Base-by-base conservation (phyloP, 345 rosid genomes). In the Turnera subulata region DNA sequence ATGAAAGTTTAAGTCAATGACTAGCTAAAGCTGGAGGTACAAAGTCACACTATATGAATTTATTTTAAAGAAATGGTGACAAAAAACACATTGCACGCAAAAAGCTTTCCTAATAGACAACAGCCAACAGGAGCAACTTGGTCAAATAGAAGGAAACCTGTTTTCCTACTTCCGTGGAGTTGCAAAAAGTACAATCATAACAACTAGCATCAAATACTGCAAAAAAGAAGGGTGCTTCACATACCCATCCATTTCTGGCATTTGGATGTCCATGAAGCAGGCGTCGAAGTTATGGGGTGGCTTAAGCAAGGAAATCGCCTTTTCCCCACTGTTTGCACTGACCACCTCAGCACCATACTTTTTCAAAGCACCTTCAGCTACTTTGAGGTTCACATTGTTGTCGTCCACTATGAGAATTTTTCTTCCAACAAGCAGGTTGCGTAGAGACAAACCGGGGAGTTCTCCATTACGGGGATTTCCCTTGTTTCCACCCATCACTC, bases 221-320 rank as follows among this genome's bases (percentile, higher is more conserved):
- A 42, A 11, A 14, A 47, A 46, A 37, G 46, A 53, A 13, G 25
- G 45, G 37, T 26, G 20, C 1, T 44, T 26, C 21, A 53, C 79
- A 63, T 89, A 92, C 98, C 98, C 98, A 59, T 92, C 96, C 95
- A 89, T 89, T 77, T 76, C 84, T 22, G 98, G 98, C 98, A 92
- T 92, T 65, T 92, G 98, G 66, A 92, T 86, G 73, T 92, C 98
- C 98, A 92, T 92, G 82, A 92, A 92, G 77, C 98, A 92, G 32
- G 98, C 97, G 74, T 92, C 91, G 63, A 89, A 92, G 42, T 66
- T 38, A 59, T 92, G 98, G 2, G 91, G 96, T 44, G 93, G 91
- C 55, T 59, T 61, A 25, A 92, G 95, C 68, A 80, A 59, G 14
- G 69, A 26, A 46, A 83, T 74, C 1, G 98, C 96, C 59, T 80